Percentiles rank a stretch among this genome's conserved stretches.
Evolutionary conservation across 2,329 filamentous ascomycete genomes (phyloP).

Genomic region (Celoporthe dispersa): DNA sequence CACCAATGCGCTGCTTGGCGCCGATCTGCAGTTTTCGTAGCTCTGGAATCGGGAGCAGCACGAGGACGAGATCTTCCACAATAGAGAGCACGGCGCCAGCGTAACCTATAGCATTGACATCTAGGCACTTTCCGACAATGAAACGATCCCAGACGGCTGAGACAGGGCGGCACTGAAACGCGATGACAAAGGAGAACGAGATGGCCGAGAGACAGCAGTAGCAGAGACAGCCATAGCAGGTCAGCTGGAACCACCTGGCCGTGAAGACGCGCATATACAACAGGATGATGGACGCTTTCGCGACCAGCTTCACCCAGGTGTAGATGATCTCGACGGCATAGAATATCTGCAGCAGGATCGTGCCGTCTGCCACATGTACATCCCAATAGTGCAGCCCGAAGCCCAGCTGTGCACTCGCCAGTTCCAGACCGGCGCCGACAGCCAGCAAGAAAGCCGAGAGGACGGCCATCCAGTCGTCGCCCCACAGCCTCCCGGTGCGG

Average conservation of each 20-base stretch:
- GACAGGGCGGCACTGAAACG: slow-evolving; percentile 1
- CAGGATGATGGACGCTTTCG: not conserved
- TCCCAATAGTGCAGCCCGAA: slow-evolving; percentile 3
- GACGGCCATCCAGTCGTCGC: not conserved
- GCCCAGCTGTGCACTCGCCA: not conserved
- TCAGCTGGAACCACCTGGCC: not conserved
- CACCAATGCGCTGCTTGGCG: not conserved
- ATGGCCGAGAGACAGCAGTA: not conserved
- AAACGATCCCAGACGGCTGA: not conserved
- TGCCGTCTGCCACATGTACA: not conserved
- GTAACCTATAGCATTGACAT: slow-evolving; percentile 1
- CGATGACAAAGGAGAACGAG: not conserved
- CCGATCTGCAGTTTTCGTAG: not conserved
- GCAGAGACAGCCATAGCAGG: not conserved
- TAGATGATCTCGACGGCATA: slow-evolving; percentile 4
- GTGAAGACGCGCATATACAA: slow-evolving; percentile 9
- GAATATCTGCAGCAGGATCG: not conserved
- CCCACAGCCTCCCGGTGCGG: not conserved
- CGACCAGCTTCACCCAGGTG: not conserved
- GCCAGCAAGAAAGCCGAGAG: not conserved
- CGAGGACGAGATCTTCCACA: not conserved
- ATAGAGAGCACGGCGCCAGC: not conserved
- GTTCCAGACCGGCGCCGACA: slow-evolving; percentile 3
- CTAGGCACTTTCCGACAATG: not conserved
- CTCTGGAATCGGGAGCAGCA: not conserved